Evolutionary conservation across 345 rosid genomes (phyloP).

Genomic region (Aegle marmelos): DNA sequence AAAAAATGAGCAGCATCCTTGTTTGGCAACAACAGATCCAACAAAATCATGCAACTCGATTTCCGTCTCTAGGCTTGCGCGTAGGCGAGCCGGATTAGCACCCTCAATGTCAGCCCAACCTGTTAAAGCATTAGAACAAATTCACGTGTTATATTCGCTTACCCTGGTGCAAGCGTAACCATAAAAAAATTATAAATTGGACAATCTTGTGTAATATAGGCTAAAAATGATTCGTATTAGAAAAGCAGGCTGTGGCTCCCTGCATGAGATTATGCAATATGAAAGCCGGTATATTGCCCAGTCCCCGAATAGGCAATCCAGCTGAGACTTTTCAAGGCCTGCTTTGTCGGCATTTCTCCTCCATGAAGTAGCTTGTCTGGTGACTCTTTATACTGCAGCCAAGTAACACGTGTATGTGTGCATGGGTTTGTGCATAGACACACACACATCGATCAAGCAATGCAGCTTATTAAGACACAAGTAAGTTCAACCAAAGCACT

Average conservation of each 20-base stretch:
- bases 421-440: background rate
- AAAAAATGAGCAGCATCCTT: slow-evolving; percentile 91
- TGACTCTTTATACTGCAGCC: slow-evolving; percentile 54
- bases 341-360: slow-evolving; percentile 59
- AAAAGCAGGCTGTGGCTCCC: slow-evolving; percentile 59
- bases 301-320: background rate
- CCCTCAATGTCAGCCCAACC: slow-evolving; percentile 72
- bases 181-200: background rate
- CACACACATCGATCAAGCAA: background rate
- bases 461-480: background rate
- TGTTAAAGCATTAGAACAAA: slow-evolving; percentile 18
- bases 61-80: slow-evolving; percentile 60
- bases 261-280: slow-evolving; percentile 47
- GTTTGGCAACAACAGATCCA: slow-evolving; percentile 61
- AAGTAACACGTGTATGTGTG: background rate
- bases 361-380: slow-evolving; percentile 64
- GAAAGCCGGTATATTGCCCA: slow-evolving; percentile 46
- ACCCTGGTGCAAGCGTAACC: background rate
- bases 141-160: background rate
- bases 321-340: background rate
- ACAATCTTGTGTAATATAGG: background rate
- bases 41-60: slow-evolving; percentile 34
- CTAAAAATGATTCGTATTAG: slow-evolving; percentile 37
- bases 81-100: slow-evolving; percentile 41
- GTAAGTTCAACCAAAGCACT: too few species aligned